A percentile compares a stretch with the other conserved stretches of the same genome.
Evolutionary conservation across 73 alveolate genomes (phyloP).

Genomic region (Uronychia setigera): DNA sequence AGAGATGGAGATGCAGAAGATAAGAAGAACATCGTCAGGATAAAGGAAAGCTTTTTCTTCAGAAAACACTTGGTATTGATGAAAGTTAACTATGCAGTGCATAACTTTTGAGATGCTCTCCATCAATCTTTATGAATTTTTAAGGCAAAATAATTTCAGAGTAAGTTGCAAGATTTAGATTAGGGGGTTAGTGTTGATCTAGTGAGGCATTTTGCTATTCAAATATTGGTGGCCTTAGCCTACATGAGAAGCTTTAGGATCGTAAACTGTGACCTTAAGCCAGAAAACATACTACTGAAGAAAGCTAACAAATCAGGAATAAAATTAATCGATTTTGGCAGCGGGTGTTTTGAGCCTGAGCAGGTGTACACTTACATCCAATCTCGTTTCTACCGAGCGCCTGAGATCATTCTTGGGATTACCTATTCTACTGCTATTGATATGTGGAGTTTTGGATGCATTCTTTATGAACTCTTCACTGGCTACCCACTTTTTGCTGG

Average conservation of each 20-base stretch:
- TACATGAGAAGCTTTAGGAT: slow-evolving; percentile 71
- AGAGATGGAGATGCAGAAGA: slow-evolving; percentile 64
- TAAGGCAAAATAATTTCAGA: slow-evolving; percentile 68
- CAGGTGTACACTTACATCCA: slow-evolving; percentile 76
- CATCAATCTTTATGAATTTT: slow-evolving; percentile 79
- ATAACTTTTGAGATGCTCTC: slow-evolving; percentile 79
- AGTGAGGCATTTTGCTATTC: slow-evolving; percentile 56
- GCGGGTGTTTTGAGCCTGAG: slow-evolving; percentile 76
- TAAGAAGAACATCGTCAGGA: slow-evolving; percentile 66
- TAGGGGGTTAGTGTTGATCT: slow-evolving; percentile 29
- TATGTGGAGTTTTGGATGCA: slow-evolving; percentile 90
- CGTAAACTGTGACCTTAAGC: slow-evolving; percentile 91
- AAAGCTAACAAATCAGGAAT: slow-evolving; percentile 69
- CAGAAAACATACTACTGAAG: slow-evolving; percentile 84
- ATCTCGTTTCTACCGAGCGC: slow-evolving; percentile 87
- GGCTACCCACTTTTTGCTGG: slow-evolving; percentile 84
- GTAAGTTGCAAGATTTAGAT: no score
- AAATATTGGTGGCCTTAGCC: slow-evolving; percentile 70
- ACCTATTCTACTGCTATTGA: slow-evolving; percentile 82
- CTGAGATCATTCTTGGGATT: slow-evolving; percentile 87
- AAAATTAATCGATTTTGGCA: slow-evolving; percentile 89
- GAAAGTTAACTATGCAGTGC: no score
- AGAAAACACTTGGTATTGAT: slow-evolving; percentile 78
- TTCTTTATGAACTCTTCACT: slow-evolving; percentile 71
- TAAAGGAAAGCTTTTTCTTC: slow-evolving; percentile 56